Percentiles rank a stretch among this genome's conserved stretches.
phyloP scores from a whole-genome alignment of 1,284 basidiomycete species.

The Cutaneotrichosporon sp. region DNA sequence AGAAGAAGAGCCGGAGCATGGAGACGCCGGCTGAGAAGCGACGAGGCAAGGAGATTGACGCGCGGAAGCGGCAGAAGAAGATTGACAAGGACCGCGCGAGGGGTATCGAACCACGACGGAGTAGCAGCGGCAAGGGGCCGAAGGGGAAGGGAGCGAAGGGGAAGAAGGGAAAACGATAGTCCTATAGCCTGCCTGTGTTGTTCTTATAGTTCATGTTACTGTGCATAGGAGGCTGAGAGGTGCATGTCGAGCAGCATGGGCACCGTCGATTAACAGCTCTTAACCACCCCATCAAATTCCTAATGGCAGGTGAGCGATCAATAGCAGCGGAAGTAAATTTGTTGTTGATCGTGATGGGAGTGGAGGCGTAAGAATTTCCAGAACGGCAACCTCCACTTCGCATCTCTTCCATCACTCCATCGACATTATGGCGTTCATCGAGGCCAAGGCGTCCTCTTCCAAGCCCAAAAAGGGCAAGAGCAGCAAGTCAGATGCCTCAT shows the following conservation, averaged over 20 bases:
- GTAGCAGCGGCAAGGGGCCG: conserved; percentile 15
- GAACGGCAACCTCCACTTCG: not conserved
- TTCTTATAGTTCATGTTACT: not conserved
- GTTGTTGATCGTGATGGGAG: not conserved
- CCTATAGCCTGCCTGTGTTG: not conserved
- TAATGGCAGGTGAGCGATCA: too few species aligned
- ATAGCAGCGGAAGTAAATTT: not conserved
- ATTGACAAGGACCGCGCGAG: conserved; percentile 38
- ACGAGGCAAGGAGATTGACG: conserved; percentile 43
- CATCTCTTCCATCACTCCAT: not conserved
- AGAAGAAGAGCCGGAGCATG: conserved; percentile 24
- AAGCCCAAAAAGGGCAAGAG: conserved; percentile 13
- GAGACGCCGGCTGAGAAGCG: conserved; percentile 40
- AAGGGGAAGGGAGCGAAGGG: conserved; percentile 23
- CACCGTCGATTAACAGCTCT: too few species aligned
- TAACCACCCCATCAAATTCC: too few species aligned
- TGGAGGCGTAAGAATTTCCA: conserved; percentile 4
- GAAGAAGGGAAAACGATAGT: conserved; percentile 7
- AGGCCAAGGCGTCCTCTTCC: conserved; percentile 31
- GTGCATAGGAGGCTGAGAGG: too few species aligned
- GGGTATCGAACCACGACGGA: conserved; percentile 4
- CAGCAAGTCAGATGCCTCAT: conserved; percentile 12
- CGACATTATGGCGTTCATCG: conserved; percentile 28
- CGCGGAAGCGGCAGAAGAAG: conserved; percentile 38
- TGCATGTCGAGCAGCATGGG: too few species aligned